Conservation (phyloP, 306 rosid genomes). For the Urtica urens region DNA sequence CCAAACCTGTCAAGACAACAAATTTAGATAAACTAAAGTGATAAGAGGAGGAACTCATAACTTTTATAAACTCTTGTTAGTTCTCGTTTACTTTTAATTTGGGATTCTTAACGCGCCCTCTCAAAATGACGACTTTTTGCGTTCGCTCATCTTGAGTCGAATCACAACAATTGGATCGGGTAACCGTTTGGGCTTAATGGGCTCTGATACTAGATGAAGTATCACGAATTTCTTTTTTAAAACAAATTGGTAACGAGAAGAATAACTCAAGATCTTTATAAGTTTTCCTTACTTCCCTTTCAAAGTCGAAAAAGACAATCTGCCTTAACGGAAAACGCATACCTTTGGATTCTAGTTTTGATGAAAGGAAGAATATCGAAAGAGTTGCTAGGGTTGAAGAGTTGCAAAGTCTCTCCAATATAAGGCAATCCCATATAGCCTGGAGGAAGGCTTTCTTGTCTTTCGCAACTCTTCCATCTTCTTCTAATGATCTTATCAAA, state of each 20-base stretch:
- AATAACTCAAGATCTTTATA: not conserved
- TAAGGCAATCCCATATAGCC: constrained; percentile 35
- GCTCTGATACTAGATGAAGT: too few species aligned
- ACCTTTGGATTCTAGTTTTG: constrained; percentile 29
- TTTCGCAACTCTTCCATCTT: not conserved
- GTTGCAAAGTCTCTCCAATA: constrained; percentile 23
- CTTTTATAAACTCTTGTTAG: not conserved
- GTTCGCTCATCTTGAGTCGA: too few species aligned
- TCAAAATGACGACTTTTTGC: not conserved
- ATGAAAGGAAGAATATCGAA: constrained; percentile 32
- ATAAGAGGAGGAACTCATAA: not conserved
- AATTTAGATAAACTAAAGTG: not conserved
- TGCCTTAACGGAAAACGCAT: not conserved
- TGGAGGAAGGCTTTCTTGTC: constrained; percentile 22
- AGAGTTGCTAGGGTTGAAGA: constrained; percentile 21
- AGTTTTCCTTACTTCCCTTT: not conserved
- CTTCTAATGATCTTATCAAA: not conserved
- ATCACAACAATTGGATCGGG: too few species aligned
- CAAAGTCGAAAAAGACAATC: not conserved
- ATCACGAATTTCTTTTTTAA: not conserved
- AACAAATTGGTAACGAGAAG: not conserved
- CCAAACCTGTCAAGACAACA: constrained; percentile 20
- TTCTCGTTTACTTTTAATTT: not conserved
- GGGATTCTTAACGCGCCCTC: not conserved
- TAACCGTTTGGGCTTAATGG: not conserved